Evolutionary conservation across 2,329 filamentous ascomycete species (phyloP).

Genomic region (Stagonosporopsis chrysanthemi): DNA sequence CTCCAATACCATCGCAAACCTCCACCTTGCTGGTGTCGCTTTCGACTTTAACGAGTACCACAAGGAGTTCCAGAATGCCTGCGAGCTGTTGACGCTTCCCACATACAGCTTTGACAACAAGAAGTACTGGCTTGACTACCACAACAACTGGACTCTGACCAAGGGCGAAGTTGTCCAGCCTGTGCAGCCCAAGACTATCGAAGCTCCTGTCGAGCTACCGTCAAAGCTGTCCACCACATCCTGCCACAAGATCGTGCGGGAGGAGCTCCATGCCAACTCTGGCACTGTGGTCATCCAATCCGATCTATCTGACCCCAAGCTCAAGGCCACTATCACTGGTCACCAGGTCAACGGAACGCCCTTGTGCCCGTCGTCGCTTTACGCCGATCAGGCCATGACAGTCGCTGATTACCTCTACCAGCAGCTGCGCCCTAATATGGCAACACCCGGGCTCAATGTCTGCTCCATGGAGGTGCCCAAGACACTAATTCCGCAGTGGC

Average conservation of each 20-base stretch:
- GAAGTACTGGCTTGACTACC: conserved; percentile 76
- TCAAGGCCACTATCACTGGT: conserved; percentile 68
- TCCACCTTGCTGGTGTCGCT: conserved; percentile 68
- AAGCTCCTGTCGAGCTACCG: conserved; percentile 50
- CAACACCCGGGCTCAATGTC: conserved; percentile 69
- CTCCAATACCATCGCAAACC: conserved; percentile 62
- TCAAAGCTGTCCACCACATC: conserved; percentile 69
- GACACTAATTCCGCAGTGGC: conserved; percentile 68
- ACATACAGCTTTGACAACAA: conserved; percentile 74
- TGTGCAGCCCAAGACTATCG: conserved; percentile 50
- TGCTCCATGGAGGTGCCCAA: conserved; percentile 73
- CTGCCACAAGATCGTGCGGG: conserved; percentile 69
- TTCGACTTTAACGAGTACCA: conserved; percentile 77
- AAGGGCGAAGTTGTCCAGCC: conserved; percentile 67
- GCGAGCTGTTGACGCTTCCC: conserved; percentile 70
- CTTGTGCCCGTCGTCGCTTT: conserved; percentile 70
- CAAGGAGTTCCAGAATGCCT: conserved; percentile 64
- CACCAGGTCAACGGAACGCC: conserved; percentile 73
- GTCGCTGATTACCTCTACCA: conserved; percentile 73
- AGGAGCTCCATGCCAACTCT: conserved; percentile 67
- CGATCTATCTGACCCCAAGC: conserved; percentile 69
- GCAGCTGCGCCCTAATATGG: conserved; percentile 64
- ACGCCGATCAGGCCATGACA: conserved; percentile 71
- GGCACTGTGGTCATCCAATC: conserved; percentile 70
- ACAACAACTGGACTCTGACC: conserved; percentile 74